Percentiles rank a stretch among this genome's conserved stretches.
Conservation (phyloP, 805 yeast species). For the Metschnikowia lunata region DNA sequence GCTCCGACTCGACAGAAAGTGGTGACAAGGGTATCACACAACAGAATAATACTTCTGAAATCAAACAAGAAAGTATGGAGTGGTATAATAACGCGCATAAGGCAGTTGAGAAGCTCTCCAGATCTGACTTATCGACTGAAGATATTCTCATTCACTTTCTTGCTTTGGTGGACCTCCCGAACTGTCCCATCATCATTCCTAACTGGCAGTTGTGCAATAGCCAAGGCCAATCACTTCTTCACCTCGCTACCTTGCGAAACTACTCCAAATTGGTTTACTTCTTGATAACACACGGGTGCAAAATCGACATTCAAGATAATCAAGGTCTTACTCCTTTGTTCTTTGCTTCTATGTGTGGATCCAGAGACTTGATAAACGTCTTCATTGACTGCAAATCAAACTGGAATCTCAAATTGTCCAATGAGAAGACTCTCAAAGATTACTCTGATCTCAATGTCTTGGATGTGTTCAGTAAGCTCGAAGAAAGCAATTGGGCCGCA, state of each 20-base stretch:
- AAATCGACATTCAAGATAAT: conserved; percentile 67
- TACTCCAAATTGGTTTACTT: conserved; percentile 58
- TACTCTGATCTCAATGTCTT: conserved; percentile 44
- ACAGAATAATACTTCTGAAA: conserved; percentile 11
- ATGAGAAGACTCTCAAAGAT: conserved; percentile 42
- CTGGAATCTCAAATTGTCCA: conserved; percentile 45
- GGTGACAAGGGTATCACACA: conserved; percentile 20
- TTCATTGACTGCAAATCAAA: conserved; percentile 64
- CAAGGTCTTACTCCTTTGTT: conserved; percentile 87
- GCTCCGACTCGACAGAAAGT: conserved; percentile 39
- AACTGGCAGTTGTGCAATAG: conserved; percentile 77
- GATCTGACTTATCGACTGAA: conserved; percentile 44
- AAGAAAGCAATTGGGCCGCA: conserved; percentile 11
- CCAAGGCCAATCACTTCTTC: conserved; percentile 86
- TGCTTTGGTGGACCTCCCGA: conserved; percentile 60
- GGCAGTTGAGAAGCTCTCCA: conserved; percentile 45
- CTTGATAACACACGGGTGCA: conserved; percentile 62
- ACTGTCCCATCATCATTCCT: conserved; percentile 56
- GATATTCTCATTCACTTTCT: conserved; percentile 48
- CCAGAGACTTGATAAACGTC: conserved; percentile 58
- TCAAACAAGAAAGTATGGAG: conserved; percentile 26
- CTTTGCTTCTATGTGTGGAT: conserved; percentile 75
- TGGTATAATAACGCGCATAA: conserved; percentile 54
- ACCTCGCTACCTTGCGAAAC: conserved; percentile 76
- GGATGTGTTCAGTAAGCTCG: conserved; percentile 34